phyloP scores from a whole-genome alignment of 1,139 yeast genomes.

The Blastobotrys raffinosifermentans region DNA sequence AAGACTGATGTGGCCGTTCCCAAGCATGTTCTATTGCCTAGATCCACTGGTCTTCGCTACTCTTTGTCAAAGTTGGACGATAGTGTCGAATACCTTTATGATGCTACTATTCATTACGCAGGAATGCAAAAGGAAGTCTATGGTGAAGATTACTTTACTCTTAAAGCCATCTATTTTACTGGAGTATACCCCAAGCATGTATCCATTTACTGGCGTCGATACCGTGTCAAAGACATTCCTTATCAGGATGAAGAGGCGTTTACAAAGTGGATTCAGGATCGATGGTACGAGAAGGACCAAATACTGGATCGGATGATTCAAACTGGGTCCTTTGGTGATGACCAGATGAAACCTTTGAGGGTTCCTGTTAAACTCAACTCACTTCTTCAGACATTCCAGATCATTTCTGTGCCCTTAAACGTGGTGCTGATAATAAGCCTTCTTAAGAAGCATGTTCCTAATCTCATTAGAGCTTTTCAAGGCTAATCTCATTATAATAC shows the following conservation, averaged over 20 bases:
- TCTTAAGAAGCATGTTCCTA: slow-evolving; percentile 10
- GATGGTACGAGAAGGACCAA: slow-evolving; percentile 79
- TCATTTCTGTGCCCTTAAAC: slow-evolving; percentile 32
- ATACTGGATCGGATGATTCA: slow-evolving; percentile 55
- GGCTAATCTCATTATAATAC: no score
- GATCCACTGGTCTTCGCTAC: slow-evolving; percentile 71
- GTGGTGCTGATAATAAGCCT: slow-evolving; percentile 17
- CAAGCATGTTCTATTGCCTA: slow-evolving; percentile 68
- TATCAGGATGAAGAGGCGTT: slow-evolving; percentile 50
- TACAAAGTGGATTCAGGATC: slow-evolving; percentile 64
- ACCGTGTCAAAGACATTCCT: slow-evolving; percentile 59
- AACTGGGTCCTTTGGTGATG: slow-evolving; percentile 46
- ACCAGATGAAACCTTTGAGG: slow-evolving; percentile 13
- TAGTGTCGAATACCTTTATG: slow-evolving; percentile 68
- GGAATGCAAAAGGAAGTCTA: slow-evolving; percentile 56
- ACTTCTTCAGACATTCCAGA: slow-evolving; percentile 27
- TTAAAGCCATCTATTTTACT: slow-evolving; percentile 54
- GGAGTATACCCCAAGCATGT: slow-evolving; percentile 70
- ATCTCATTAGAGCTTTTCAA: no score
- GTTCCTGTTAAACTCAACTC: slow-evolving; percentile 24
- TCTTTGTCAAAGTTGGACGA: slow-evolving; percentile 52
- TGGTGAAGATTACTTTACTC: slow-evolving; percentile 74
- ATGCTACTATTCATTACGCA: slow-evolving; percentile 75
- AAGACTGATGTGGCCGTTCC: slow-evolving; percentile 42
- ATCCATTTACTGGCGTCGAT: slow-evolving; percentile 57